Evolutionary conservation across 345 rosid genomes (phyloP), one percentile per base, ranked within the genome.

Genomic region (Streptanthus diversifolius): DNA sequence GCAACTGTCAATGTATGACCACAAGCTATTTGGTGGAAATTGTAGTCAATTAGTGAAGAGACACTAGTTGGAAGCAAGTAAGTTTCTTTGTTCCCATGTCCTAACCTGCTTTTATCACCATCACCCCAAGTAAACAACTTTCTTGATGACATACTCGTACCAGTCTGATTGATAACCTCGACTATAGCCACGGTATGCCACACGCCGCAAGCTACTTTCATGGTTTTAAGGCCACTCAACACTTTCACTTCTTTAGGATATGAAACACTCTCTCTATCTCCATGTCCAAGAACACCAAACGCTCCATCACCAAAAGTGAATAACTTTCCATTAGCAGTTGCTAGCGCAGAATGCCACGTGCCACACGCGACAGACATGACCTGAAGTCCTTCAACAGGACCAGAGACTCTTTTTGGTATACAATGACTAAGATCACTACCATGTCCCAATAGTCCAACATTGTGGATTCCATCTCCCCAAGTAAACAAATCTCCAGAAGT

Each of bases 101-200:
- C 99, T 75, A 95, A 71, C 49, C 96, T 90, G 56, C 90, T 45
- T 78, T 90, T 87, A 51, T 90, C 96, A 32, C 99, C 99, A 72
- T 90, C 97, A 15, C 99, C 99, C 99, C 99, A 95, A 12, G 96
- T 88, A 79, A 95, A 95, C 80, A 95, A 77, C 77, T 95, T 95
- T 70, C 83, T 84, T 0, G 96, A 85, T 27, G 86, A 74, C 40
- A 72, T 29, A 63, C 54, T 85, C 18, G 80, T 37, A 52, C 97
- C 90, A 1, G 85, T 21, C 27, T 90, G 99, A 51, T 75, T 72
- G 75, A 77, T 80, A 27, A 90, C 89, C 76, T 95, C 96, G n/a
- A 95, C 96, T 25, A 95, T 91, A 24, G 99, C 96, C 36, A 91
- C 96, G 1, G 98, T 91, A 68, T 95, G 99, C 97, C 99, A 95